A percentile compares a stretch with the other conserved stretches of the same genome.
Conservation (phyloP, 1,284 basidiomycete genomes). For the Leccinum huronense region DNA sequence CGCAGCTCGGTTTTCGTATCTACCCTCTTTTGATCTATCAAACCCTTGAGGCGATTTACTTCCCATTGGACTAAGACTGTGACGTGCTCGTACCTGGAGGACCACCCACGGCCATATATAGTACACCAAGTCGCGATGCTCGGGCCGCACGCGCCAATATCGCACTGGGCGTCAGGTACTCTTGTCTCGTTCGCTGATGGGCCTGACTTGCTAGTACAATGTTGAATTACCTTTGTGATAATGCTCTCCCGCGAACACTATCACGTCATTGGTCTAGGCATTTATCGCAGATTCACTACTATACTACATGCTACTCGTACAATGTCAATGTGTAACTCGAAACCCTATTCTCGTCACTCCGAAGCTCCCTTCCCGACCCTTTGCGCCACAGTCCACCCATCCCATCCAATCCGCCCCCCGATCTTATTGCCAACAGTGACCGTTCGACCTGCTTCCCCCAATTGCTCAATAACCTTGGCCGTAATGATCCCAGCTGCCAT, state of each 20-base stretch:
- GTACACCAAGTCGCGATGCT: not conserved
- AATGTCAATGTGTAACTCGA: not conserved
- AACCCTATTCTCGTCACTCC: not conserved
- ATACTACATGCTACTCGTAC: not conserved
- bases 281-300: not conserved
- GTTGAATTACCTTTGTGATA: too few species aligned
- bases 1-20: too few species aligned
- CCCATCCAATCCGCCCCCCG: slow-evolving; percentile 32
- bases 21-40: not conserved
- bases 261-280: not conserved
- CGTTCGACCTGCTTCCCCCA: slow-evolving; percentile 26
- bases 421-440: slow-evolving; percentile 26
- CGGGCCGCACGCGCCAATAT: too few species aligned
- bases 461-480: slow-evolving; percentile 39
- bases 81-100: not conserved
- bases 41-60: not conserved
- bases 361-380: not conserved
- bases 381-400: slow-evolving; percentile 19
- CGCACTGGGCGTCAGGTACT: too few species aligned
- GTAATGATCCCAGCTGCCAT: slow-evolving; percentile 47
- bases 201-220: too few species aligned
- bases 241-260: not conserved
- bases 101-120: not conserved
- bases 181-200: too few species aligned
- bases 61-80: not conserved